A percentile compares a stretch with the other conserved stretches of the same genome.
Conservation (phyloP, 2,329 filamentous ascomycete species). For the Monosporascus sp. region DNA sequence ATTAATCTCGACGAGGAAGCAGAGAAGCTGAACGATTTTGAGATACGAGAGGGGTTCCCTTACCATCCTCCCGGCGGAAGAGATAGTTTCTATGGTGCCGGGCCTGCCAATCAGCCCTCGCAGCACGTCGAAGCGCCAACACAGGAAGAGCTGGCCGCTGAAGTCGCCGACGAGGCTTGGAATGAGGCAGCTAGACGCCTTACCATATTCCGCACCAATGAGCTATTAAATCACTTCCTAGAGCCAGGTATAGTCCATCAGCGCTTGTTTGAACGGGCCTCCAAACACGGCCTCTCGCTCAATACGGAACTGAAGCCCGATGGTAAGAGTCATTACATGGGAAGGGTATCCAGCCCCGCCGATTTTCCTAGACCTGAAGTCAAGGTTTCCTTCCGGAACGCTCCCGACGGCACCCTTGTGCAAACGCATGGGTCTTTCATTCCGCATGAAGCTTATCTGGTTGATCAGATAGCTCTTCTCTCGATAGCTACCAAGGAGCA, state of each 20-base stretch:
- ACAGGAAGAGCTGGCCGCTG: conserved; percentile 61
- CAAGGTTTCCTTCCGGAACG: conserved; percentile 49
- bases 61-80: conserved; percentile 51
- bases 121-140: conserved; percentile 38
- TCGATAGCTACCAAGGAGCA: conserved; percentile 80
- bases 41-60: conserved; percentile 49
- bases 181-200: conserved; percentile 57
- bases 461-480: conserved; percentile 76
- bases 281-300: conserved; percentile 51
- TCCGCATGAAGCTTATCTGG: conserved; percentile 68
- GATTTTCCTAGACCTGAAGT: conserved; percentile 48
- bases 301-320: conserved; percentile 49
- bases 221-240: conserved; percentile 70
- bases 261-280: conserved; percentile 53
- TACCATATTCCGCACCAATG: conserved; percentile 58
- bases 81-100: conserved; percentile 58
- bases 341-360: conserved; percentile 43
- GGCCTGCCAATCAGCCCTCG: conserved; percentile 59
- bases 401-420: conserved; percentile 57
- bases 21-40: conserved; percentile 66
- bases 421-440: conserved; percentile 64
- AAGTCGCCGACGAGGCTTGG: conserved; percentile 62
- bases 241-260: conserved; percentile 56
- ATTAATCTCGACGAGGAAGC: conserved; percentile 86
- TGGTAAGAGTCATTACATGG: conserved; percentile 34